phyloP scores from a whole-genome alignment of 2,329 filamentous ascomycete genomes.

The Fusarium sp. region DNA sequence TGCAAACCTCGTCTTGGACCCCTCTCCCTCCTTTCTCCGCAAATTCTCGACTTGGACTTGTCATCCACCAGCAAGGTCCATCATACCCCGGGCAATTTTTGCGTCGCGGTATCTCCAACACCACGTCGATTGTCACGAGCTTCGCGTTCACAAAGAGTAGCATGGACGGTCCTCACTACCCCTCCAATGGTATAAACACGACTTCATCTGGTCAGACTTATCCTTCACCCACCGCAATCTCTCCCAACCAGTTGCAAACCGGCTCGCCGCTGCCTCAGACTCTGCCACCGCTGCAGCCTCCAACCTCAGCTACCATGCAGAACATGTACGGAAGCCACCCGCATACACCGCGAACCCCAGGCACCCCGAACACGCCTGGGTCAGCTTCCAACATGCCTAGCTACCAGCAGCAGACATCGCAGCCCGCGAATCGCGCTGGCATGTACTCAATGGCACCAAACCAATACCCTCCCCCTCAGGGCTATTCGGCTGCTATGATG shows the following conservation, averaged over 20 bases:
- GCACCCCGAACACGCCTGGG: conserved; percentile 72
- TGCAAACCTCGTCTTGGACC: conserved; percentile 32
- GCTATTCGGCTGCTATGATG: conserved; percentile 72
- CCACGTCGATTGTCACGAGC: conserved; percentile 42
- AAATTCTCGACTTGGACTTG: conserved; percentile 47
- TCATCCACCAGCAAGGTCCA: conserved; percentile 42
- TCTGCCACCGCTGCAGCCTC: conserved; percentile 67
- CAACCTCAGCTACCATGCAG: conserved; percentile 58
- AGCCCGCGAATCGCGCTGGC: conserved; percentile 61
- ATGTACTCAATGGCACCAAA: conserved; percentile 69
- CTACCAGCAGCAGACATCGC: conserved; percentile 66
- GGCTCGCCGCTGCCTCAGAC: conserved; percentile 64
- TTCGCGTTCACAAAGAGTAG: conserved; percentile 56
- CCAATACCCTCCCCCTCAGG: conserved; percentile 66
- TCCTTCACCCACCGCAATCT: conserved; percentile 64
- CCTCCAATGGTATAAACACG: conserved; percentile 68
- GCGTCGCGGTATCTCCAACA: conserved; percentile 46
- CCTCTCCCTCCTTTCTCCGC: conserved; percentile 34
- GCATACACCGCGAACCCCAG: conserved; percentile 72
- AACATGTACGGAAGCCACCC: conserved; percentile 68
- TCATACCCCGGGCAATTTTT: conserved; percentile 38
- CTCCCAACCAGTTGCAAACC: conserved; percentile 65
- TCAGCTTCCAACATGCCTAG: conserved; percentile 65
- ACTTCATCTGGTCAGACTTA: conserved; percentile 63
- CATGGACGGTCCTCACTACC: conserved; percentile 69